Percentiles rank a stretch among this genome's conserved stretches.
These are phyloP conservation scores for Sarocladiaceae sp. DNA, from an alignment of 2,329 filamentous ascomycete species.

Conservation along the genomic window DNA sequence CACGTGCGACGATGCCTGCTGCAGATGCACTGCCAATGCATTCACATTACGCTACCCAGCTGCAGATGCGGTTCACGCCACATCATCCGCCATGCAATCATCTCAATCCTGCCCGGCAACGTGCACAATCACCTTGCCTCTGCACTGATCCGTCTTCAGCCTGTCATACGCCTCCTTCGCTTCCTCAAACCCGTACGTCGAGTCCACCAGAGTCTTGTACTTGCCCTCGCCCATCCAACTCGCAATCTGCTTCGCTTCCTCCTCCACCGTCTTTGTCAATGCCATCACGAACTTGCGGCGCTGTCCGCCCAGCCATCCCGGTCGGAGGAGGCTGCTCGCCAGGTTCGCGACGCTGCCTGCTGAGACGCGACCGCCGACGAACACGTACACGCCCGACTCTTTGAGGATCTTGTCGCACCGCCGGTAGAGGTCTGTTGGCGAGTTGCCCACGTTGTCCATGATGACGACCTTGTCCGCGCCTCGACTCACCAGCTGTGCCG, in stretches of 20 bases:
- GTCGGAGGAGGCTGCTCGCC: conserved; percentile 20
- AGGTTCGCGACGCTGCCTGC: conserved; percentile 19
- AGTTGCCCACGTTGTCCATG: conserved; percentile 54
- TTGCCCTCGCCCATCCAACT: conserved; percentile 52
- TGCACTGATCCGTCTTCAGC: conserved; percentile 51
- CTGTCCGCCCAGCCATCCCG: conserved; percentile 30
- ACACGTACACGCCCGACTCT: conserved; percentile 40
- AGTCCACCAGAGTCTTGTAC: conserved; percentile 49
- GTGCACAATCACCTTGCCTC: conserved; percentile 51
- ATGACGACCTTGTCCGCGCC: conserved; percentile 43
- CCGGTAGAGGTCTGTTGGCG: conserved; percentile 45
- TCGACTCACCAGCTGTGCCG: conserved; percentile 37
- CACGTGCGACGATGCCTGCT: no score
- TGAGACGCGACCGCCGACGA: conserved; percentile 37
- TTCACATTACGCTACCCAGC: no score
- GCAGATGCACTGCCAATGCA: no score
- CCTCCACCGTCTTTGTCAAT: conserved; percentile 30
- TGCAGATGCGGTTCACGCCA: no score
- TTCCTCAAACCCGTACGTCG: conserved; percentile 49
- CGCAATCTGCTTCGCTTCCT: conserved; percentile 44
- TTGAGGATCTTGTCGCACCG: conserved; percentile 43
- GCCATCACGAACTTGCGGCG: conserved; percentile 36
- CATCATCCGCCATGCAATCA: no score
- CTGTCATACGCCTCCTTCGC: conserved; percentile 49
- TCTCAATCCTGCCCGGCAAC: not conserved